Evolutionary conservation across 148 eudicot species (phyloP), one percentile per base, ranked within the genome.

Genomic region (Rhododendron williamsianum): DNA sequence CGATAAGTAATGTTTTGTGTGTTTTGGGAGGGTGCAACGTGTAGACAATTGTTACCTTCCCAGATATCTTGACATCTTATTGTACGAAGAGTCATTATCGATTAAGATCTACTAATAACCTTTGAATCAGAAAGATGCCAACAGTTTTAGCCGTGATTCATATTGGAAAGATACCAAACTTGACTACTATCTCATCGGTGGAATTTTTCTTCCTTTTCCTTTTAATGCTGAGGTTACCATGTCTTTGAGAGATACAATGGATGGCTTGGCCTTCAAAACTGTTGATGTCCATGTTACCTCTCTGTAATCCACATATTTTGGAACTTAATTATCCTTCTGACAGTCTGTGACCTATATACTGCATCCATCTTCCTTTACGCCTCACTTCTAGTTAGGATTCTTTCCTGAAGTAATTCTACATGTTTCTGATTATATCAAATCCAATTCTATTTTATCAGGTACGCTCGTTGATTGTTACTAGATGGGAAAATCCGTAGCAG

Each of bases 401-500:
- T 63, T 63, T 63, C 74, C 36, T 11, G 9, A 12, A 25, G 38
- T 33, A 15, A 30, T 30, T 71, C 76, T 30, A 8, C 72, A 21
- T 13, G 21, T 72, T 71, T 30, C 15, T 48, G 8, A 72, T 58
- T 23, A 41, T 35, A 33, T 85, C 12, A 12, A 30, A 71, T 33
- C 74, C 27, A 13, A 2, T 5, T 54, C 65, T 38, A 12, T 46
- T 76, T 63, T 60, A n/a, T 67, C 83, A 87, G 83, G 83, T 65
- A 45, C 36, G 48, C 36, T 16, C 1, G 19, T 80, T 36, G 49
- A 38, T 82, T 76, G 82, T 19, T 27, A 9, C 52, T 77, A 84
- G 85, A 96, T 93, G 93, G 89, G 71, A 6, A 89, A 84, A 86
- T 83, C 91, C 0, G 48, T 72, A 2, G 87, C 88, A 30, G 95